phyloP scores from a whole-genome alignment of 1,139 yeast species.

The Candida neerlandica region DNA sequence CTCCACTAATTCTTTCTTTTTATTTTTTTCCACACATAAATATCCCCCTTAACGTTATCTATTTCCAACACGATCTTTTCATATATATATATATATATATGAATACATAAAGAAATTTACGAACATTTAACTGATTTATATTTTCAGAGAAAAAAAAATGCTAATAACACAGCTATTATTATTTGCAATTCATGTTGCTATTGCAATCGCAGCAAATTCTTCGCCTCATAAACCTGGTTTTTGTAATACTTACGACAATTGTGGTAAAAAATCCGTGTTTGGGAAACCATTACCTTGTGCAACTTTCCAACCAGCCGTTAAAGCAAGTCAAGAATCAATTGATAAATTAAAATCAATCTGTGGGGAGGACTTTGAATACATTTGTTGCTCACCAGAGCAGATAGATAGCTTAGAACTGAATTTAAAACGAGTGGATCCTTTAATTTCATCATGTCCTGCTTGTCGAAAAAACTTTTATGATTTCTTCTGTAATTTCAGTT shows the following conservation, averaged over 20 bases:
- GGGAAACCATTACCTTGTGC: conserved; percentile 85
- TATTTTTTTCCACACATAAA: too few relatives aligned
- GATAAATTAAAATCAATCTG: conserved; percentile 61
- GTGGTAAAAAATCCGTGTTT: conserved; percentile 82
- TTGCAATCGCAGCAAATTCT: background rate
- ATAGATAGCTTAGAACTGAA: conserved; percentile 43
- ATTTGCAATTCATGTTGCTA: conserved; percentile 4
- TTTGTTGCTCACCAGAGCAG: conserved; percentile 48
- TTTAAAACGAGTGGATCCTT: conserved; percentile 72
- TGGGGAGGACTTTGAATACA: conserved; percentile 50
- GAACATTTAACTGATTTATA: background rate
- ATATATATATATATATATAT: too few relatives aligned
- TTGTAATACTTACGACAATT: conserved; percentile 63
- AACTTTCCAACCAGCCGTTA: conserved; percentile 48
- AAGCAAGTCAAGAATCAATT: conserved; percentile 47
- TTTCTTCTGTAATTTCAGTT: conserved; percentile 85
- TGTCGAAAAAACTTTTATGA: conserved; percentile 84
- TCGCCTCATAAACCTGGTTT: conserved; percentile 27
- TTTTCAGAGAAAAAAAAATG: conserved; percentile 1
- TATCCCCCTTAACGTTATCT: too few relatives aligned
- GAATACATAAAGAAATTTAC: too few relatives aligned
- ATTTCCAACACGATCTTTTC: background rate
- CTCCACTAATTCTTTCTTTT: too few relatives aligned
- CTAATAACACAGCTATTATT: conserved; percentile 2
- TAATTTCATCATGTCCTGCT: conserved; percentile 93